Evolutionary conservation across 164 flowering plant genomes (phyloP), one percentile per base, ranked within the genome.

Genomic region (Vitis rotundifolia): DNA sequence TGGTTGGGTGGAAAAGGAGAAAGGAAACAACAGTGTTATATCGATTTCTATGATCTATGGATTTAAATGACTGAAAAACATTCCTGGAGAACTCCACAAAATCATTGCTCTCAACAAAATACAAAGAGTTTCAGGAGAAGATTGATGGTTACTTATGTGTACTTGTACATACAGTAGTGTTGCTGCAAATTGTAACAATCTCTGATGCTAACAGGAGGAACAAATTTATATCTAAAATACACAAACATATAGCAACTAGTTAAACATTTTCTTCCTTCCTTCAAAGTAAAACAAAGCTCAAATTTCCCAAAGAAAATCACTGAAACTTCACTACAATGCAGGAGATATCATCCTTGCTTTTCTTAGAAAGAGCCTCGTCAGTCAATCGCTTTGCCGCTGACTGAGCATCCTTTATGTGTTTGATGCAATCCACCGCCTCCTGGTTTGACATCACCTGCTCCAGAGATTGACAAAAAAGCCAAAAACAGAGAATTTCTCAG

Each of bases 341-440:
- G 3, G 93, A 87, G 58, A 86, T 89, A 76, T 89, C 93, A 79
- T 89, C 93, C 69, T 71, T 77, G 68, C 93, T 89, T 71, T 76
- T 85, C 82, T 76, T 84, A 9, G 79, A 54, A 47, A 88, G 26
- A 2, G 92, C 92, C 28, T 80, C 85, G 1, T 83, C 90, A 8
- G 77, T 81, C 72, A 88, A 66, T 65, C 61, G 81, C 73, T 84
- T 81, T 47, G 92, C 92, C 44, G 92, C 92, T 29, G 82, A 50
- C 14, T 77, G 72, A 18, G 90, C 77, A 72, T 85, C 86, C 73
- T 85, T 85, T 5, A 81, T 75, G 69, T 69, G 28, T 61, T 69
- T 84, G 53, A 89, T 81, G 3, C 70, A 62, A 14, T 89, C 91
- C 56, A 82, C 89, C 2, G 91, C 91, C 66, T 89, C 90, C 69